phyloP scores from a whole-genome alignment of 805 yeast genomes.

The Danielozyma ontarioensis region DNA sequence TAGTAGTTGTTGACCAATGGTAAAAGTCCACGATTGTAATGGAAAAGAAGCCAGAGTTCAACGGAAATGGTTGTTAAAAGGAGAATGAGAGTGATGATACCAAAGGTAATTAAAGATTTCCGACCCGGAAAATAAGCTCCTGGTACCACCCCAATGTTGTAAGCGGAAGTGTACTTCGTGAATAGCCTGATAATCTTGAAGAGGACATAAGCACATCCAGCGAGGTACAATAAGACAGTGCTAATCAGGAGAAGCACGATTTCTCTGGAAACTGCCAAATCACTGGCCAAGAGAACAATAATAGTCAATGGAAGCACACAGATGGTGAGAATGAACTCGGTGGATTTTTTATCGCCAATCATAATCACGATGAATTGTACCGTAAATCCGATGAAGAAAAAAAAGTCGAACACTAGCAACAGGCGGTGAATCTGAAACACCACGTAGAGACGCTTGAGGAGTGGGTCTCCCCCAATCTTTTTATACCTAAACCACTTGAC shows the following conservation, averaged over 20 bases:
- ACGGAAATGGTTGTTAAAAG: constrained; percentile 27
- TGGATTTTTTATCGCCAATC: constrained; percentile 27
- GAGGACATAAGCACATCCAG: constrained; percentile 41
- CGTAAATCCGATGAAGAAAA: constrained; percentile 47
- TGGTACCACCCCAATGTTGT: constrained; percentile 18
- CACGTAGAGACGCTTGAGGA: constrained; percentile 30
- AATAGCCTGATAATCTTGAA: constrained; percentile 43
- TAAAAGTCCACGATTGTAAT: constrained; percentile 12
- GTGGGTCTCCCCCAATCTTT: constrained; percentile 43
- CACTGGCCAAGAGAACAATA: constrained; percentile 29
- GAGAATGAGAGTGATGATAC: constrained; percentile 36
- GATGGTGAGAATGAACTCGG: constrained; percentile 43
- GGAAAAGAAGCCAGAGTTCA: constrained; percentile 9
- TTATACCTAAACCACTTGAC: constrained; percentile 46
- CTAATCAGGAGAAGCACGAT: constrained; percentile 15
- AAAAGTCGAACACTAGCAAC: constrained; percentile 36
- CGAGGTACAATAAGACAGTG: constrained; percentile 26
- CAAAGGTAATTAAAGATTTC: constrained; percentile 40
- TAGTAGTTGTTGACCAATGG: constrained; percentile 15
- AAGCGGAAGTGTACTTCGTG: constrained; percentile 37
- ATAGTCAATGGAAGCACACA: constrained; percentile 42
- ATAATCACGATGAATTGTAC: constrained; percentile 45
- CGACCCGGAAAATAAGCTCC: constrained; percentile 41
- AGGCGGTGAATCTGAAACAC: constrained; percentile 37
- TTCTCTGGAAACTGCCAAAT: constrained; percentile 34